Evolutionary conservation across 306 rosid genomes (phyloP).

Genomic region (Inga oerstediana): DNA sequence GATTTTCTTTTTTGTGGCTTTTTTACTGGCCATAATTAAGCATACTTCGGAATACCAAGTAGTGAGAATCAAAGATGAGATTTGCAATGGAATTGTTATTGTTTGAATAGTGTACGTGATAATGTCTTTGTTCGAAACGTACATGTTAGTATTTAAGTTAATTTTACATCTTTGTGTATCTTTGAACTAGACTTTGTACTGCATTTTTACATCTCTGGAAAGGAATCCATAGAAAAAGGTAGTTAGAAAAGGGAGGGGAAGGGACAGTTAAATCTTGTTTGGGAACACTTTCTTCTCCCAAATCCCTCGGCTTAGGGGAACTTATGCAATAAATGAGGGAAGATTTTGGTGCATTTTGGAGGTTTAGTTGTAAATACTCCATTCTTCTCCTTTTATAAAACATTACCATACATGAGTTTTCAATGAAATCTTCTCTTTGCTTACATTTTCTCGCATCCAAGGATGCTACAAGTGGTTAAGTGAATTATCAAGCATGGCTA

Average conservation of each 20-base stretch:
- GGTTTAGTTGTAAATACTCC: neutral
- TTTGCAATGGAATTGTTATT: conserved; percentile 4
- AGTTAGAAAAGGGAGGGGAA: neutral
- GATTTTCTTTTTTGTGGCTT: neutral
- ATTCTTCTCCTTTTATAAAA: neutral
- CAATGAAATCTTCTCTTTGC: neutral
- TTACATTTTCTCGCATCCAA: neutral
- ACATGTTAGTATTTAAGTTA: neutral
- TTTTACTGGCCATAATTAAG: neutral
- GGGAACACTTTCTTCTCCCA: neutral
- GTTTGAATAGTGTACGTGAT: neutral
- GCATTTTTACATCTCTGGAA: neutral
- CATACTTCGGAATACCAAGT: conserved; percentile 1
- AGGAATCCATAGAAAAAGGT: neutral
- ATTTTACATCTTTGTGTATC: neutral
- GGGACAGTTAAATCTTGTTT: neutral
- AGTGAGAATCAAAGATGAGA: neutral
- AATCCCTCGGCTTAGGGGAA: neutral
- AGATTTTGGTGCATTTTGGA: neutral
- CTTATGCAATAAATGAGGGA: neutral
- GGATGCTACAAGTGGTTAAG: neutral
- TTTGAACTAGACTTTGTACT: neutral
- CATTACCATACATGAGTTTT: too few species aligned
- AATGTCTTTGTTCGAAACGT: neutral
- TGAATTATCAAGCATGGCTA: neutral